A percentile compares a stretch with the other conserved stretches of the same genome.
Evolutionary conservation across 495 filamentous ascomycete species (phyloP).

Genomic region (Xanthoparmelia taractica): DNA sequence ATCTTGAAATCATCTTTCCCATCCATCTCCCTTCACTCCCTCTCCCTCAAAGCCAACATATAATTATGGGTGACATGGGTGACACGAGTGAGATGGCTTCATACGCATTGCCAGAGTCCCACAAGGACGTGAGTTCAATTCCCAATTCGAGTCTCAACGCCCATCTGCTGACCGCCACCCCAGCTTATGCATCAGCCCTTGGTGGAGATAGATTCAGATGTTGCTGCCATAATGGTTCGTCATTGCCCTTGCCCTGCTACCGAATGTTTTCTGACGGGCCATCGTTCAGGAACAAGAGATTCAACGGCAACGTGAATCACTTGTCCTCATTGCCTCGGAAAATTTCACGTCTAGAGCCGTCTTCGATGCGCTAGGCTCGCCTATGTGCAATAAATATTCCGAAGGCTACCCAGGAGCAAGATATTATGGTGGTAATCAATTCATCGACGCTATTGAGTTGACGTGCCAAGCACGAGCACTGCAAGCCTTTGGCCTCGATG

Average conservation of each 20-base stretch:
- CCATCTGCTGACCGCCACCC: conserved; percentile 44
- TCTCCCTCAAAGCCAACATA: no score
- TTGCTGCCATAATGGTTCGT: conserved; percentile 87
- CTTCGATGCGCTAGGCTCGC: conserved; percentile 80
- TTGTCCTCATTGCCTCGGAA: conserved; percentile 94
- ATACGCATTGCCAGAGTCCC: conserved; percentile 83
- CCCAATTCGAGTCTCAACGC: not conserved
- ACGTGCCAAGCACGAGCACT: conserved; percentile 95
- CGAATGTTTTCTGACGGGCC: conserved; percentile 8
- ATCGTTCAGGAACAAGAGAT: conserved; percentile 75
- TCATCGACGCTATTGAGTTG: conserved; percentile 93
- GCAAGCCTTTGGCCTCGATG: conserved; percentile 79
- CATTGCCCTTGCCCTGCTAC: not conserved
- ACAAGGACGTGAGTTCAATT: conserved; percentile 66
- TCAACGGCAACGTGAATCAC: conserved; percentile 93
- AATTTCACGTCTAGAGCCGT: conserved; percentile 85
- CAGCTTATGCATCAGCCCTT: conserved; percentile 89
- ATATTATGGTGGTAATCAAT: conserved; percentile 99
- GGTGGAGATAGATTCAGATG: conserved; percentile 78
- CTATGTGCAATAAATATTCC: conserved; percentile 98
- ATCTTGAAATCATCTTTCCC: not conserved
- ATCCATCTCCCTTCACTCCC: not conserved
- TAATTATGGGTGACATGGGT: conserved; percentile 38
- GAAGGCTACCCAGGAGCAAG: conserved; percentile 97
- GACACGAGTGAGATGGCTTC: conserved; percentile 44